These are phyloP conservation scores for Cladosporium sp. DNA, from an alignment of 2,329 filamentous ascomycete genomes.

Conservation along the genomic window DNA sequence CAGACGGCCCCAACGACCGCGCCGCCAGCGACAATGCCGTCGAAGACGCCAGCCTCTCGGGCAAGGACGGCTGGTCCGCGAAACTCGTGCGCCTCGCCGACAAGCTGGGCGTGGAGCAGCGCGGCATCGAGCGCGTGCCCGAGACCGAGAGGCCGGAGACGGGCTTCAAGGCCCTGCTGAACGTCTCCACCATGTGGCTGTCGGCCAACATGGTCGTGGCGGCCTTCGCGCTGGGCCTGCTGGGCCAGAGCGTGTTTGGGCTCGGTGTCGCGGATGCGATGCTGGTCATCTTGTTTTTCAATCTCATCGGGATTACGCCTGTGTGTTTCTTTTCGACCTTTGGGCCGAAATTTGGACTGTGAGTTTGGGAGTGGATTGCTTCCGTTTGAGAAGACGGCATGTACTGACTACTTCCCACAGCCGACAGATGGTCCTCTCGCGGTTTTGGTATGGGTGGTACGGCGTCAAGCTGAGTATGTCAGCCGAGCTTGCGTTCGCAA, in stretches of 20 bases:
- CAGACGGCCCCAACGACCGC: not conserved
- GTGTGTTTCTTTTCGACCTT: slow-evolving; percentile 75
- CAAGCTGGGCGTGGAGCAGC: slow-evolving; percentile 57
- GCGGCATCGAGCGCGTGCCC: slow-evolving; percentile 70
- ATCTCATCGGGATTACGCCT: slow-evolving; percentile 63
- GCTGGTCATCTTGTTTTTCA: slow-evolving; percentile 68
- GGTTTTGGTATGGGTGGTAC: slow-evolving; percentile 63
- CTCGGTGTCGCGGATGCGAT: slow-evolving; percentile 69
- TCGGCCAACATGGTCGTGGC: slow-evolving; percentile 73
- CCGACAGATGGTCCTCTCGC: slow-evolving; percentile 72
- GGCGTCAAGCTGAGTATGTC: not conserved
- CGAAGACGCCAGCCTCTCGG: not conserved
- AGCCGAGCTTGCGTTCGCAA: slow-evolving; percentile 9
- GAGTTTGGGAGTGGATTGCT: not conserved
- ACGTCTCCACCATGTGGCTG: slow-evolving; percentile 70
- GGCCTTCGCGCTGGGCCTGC: slow-evolving; percentile 68
- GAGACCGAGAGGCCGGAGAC: slow-evolving; percentile 61
- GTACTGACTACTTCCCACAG: not conserved
- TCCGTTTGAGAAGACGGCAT: no score
- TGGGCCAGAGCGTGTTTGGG: slow-evolving; percentile 61
- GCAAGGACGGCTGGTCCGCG: not conserved
- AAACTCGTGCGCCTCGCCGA: not conserved
- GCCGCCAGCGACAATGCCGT: not conserved
- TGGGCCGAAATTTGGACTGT: slow-evolving; percentile 63
- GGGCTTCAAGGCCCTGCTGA: slow-evolving; percentile 48